phyloP scores from a whole-genome alignment of 805 yeast genomes.

The Pichia sporocuriosa region DNA sequence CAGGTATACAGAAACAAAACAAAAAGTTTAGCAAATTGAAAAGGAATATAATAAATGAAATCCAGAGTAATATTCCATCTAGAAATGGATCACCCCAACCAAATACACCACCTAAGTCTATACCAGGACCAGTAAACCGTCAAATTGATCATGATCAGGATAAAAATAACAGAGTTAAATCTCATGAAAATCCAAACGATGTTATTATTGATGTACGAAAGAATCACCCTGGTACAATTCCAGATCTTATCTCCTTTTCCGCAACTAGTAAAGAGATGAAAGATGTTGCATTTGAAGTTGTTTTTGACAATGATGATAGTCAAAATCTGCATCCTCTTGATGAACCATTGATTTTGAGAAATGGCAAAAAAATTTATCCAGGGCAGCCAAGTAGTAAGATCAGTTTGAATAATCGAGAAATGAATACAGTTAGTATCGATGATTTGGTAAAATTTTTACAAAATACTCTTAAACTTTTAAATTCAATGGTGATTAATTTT shows the following conservation, averaged over 20 bases:
- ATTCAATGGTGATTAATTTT: constrained; percentile 10
- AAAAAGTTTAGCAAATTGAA: no score
- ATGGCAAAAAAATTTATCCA: constrained; percentile 16
- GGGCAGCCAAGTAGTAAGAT: background rate
- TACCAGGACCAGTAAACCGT: no score
- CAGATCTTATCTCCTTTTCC: background rate
- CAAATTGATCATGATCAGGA: no score
- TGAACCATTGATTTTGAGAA: constrained; percentile 21
- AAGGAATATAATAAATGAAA: no score
- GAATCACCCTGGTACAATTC: background rate
- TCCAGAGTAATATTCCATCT: no score
- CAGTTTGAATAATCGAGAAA: background rate
- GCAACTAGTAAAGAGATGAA: constrained; percentile 11
- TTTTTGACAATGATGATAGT: constrained; percentile 1
- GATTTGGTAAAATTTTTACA: constrained; percentile 16
- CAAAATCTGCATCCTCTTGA: constrained; percentile 28
- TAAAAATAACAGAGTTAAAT: background rate
- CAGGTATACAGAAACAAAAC: no score
- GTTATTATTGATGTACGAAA: background rate
- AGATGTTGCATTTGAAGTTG: constrained; percentile 28
- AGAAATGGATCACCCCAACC: no score
- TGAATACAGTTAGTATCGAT: constrained; percentile 1
- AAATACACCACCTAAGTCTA: no score
- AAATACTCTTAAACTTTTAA: constrained; percentile 7
- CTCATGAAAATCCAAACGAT: background rate